A percentile compares a stretch with the other conserved stretches of the same genome.
phyloP scores from a whole-genome alignment of 805 yeast species.

The Starmerella floris region DNA sequence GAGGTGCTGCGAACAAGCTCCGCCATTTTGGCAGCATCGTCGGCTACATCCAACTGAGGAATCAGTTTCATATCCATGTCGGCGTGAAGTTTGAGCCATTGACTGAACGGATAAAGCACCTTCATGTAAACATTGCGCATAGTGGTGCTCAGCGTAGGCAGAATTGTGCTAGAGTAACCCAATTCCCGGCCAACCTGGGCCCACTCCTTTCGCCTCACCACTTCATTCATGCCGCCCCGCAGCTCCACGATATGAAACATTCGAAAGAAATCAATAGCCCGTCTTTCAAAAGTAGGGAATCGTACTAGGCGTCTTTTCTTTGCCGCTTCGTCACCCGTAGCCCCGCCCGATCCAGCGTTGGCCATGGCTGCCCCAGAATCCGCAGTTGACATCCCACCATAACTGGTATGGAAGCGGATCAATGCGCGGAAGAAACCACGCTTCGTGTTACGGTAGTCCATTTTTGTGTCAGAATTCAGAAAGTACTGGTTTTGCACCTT shows the following conservation, averaged over 20 bases:
- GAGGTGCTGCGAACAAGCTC: background rate
- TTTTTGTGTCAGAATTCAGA: background rate
- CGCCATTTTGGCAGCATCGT: constrained; percentile 1
- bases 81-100: constrained; percentile 8
- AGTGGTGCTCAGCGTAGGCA: constrained; percentile 12
- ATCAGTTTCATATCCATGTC: background rate
- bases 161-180: constrained; percentile 49
- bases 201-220: constrained; percentile 60
- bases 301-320: background rate
- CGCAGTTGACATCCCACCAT: background rate
- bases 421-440: constrained; percentile 13
- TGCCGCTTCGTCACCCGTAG: background rate
- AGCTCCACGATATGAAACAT: constrained; percentile 44
- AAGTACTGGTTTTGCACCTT: constrained; percentile 3
- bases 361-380: background rate
- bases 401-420: constrained; percentile 9
- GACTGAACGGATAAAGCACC: constrained; percentile 9
- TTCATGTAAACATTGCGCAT: constrained; percentile 9
- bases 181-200: constrained; percentile 71
- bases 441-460: constrained; percentile 3
- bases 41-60: constrained; percentile 10
- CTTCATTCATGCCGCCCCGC: constrained; percentile 54
- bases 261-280: constrained; percentile 51
- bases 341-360: background rate
- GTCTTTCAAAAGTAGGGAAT: constrained; percentile 52